Conservation (phyloP, 78 protist genomes). For the Carpediemonas membranifera region DNA sequence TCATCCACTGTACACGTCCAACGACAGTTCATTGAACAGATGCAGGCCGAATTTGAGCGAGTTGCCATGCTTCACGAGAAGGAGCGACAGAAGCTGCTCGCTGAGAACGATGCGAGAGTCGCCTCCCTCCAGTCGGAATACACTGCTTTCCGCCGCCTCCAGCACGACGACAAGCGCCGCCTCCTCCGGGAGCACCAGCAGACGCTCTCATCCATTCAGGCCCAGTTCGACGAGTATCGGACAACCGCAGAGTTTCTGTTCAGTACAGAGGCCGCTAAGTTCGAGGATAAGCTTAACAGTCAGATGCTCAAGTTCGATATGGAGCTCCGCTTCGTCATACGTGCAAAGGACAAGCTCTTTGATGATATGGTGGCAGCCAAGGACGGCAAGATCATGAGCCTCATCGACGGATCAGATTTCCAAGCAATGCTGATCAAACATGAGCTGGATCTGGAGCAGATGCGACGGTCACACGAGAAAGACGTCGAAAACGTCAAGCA, state of each 20-base stretch:
- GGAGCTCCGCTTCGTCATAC: not conserved
- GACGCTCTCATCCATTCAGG: not conserved
- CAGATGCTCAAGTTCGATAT: not conserved
- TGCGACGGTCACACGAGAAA: too few relatives aligned
- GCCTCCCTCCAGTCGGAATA: too few relatives aligned
- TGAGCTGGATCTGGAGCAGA: not conserved
- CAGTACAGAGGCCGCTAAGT: not conserved
- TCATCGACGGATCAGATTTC: not conserved
- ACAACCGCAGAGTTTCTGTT: conserved; percentile 10
- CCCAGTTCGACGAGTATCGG: conserved; percentile 12
- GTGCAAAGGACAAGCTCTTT: not conserved
- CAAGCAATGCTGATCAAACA: not conserved
- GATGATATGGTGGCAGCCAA: not conserved
- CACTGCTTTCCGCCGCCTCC: not conserved
- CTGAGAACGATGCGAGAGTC: too few relatives aligned
- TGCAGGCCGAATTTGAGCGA: too few relatives aligned
- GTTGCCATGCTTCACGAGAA: too few relatives aligned
- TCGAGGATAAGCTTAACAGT: conserved; percentile 1
- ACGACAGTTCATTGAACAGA: too few relatives aligned
- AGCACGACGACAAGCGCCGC: not conserved
- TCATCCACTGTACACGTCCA: too few relatives aligned
- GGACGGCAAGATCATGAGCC: conserved; percentile 6
- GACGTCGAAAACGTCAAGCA: too few relatives aligned
- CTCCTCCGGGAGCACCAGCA: not conserved
- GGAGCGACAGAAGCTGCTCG: too few relatives aligned